Base-by-base conservation (phyloP, 2,329 filamentous ascomycete species). In the Talaromyces marneffei region DNA sequence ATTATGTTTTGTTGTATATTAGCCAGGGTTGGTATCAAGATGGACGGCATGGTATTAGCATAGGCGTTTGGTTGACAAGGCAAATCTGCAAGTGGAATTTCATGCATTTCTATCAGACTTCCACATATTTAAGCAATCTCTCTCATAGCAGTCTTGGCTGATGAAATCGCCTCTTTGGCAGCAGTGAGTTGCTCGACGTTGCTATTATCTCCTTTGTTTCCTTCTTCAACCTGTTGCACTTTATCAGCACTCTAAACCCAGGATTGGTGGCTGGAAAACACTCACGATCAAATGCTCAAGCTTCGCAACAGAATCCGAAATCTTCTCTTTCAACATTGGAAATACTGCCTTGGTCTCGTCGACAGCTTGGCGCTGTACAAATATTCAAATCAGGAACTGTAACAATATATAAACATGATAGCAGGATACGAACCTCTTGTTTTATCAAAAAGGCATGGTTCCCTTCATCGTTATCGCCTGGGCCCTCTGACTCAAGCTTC, bases 261-360 rank as follows among this genome's bases (percentile, higher is more conserved):
- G 3, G 16, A 12, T 1, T 14, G 4, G 25, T 48, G 7, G 18
- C 8, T 16, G 2, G n/a, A 33, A 20, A 23, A 42, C 80, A 84
- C 84, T 78, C 67, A 92, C 90, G 68, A 97, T 80, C 74, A 91
- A 82, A 66, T 88, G 84, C 77, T 95, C 86, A 54, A 97, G 80
- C 71, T 87, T 90, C 61, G 83, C 80, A 42, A 92, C 79, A 1
- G 91, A 88, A 60, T 88, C 85, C 50, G 76, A 77, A 67, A 97
- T 91, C 70, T 90, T 88, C 70, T 84, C 74, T 68, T 83, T 84
- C 66, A 97, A 77, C 1, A 85, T 85, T 2, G 82, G 87, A 68
- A 97, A 89, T 29, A 97, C 85, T 60, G 87, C 89, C 72, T 89
- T 89, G 8, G 94, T 97, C 78, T 99, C 90, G 66, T 92, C 86